These are phyloP conservation scores for Eucommia ulmoides DNA, from an alignment of 257 asterid species.

Conservation along the genomic window DNA sequence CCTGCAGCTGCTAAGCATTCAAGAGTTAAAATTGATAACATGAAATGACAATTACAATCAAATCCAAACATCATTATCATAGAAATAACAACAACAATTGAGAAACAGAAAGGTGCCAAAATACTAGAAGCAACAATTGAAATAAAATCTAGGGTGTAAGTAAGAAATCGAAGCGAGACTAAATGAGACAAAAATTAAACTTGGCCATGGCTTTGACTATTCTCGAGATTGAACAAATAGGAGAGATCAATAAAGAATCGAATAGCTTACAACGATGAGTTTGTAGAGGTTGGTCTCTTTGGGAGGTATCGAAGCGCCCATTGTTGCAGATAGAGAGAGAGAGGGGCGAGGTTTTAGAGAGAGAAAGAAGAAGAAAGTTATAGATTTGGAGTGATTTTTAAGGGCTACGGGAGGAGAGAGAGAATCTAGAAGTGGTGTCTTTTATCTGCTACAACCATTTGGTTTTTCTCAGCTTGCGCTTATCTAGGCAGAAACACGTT, in stretches of 20 bases:
- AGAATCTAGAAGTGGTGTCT: slow-evolving; percentile 42
- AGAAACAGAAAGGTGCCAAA: not conserved
- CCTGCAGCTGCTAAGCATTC: no score
- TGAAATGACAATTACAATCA: no score
- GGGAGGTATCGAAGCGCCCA: slow-evolving; percentile 96
- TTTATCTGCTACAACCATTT: slow-evolving; percentile 86
- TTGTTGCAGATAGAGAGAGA: slow-evolving; percentile 17
- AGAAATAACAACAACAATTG: not conserved
- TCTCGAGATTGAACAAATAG: slow-evolving; percentile 13
- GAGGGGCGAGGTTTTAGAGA: slow-evolving; percentile 7
- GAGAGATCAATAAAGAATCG: not conserved
- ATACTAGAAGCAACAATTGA: slow-evolving; percentile 1
- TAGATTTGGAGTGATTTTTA: slow-evolving; percentile 1
- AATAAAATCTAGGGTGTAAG: not conserved
- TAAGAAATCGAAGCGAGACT: not conserved
- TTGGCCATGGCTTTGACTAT: not conserved
- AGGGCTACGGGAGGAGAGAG: slow-evolving; percentile 1
- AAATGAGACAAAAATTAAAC: not conserved
- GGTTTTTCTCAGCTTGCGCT: no score
- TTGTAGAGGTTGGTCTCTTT: slow-evolving; percentile 98
- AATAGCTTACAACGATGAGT: slow-evolving; percentile 81
- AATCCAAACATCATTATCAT: no score
- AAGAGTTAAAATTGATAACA: no score
- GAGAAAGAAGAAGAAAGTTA: slow-evolving; percentile 7
- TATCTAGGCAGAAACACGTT: no score